These are phyloP conservation scores for Aspergillus sp. DNA, from an alignment of 2,329 filamentous ascomycete genomes.

Conservation along the genomic window DNA sequence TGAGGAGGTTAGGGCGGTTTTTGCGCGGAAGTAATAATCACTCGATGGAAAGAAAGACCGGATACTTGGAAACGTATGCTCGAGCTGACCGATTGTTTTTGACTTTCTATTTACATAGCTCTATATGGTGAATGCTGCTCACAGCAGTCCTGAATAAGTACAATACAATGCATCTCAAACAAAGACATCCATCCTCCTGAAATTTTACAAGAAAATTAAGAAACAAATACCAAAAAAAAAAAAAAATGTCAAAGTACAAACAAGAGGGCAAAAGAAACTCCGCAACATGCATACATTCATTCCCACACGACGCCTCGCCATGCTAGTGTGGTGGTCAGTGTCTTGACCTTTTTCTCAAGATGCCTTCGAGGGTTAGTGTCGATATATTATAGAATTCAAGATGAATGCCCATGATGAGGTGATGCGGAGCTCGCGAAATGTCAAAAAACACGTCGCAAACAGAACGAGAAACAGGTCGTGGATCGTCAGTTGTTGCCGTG, in stretches of 20 bases:
- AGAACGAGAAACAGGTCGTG: too few species aligned
- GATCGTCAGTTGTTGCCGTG: conserved; percentile 4
- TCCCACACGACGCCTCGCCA: conserved; percentile 25
- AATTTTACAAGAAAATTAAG: not conserved
- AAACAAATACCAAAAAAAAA: conserved; percentile 2
- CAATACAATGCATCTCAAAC: not conserved
- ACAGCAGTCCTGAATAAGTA: not conserved
- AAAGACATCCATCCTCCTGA: not conserved
- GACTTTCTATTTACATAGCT: not conserved
- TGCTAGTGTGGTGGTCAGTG: conserved; percentile 19
- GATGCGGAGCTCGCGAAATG: too few species aligned
- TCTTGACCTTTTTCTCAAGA: conserved; percentile 1
- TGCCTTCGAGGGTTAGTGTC: too few species aligned
- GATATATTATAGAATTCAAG: too few species aligned
- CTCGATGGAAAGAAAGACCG: too few species aligned
- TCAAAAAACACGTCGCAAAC: too few species aligned
- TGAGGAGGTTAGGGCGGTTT: conserved; percentile 58
- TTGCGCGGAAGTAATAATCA: conserved; percentile 4
- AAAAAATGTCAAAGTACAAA: conserved; percentile 4
- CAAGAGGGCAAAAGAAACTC: conserved; percentile 13
- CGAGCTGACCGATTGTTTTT: not conserved
- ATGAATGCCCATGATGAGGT: too few species aligned
- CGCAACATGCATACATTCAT: conserved; percentile 18
- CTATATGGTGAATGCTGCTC: not conserved
- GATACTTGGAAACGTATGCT: not conserved